A percentile compares a stretch with the other conserved stretches of the same genome.
phyloP scores from a whole-genome alignment of 2,329 filamentous ascomycete species.

The Diatrype stigma region DNA sequence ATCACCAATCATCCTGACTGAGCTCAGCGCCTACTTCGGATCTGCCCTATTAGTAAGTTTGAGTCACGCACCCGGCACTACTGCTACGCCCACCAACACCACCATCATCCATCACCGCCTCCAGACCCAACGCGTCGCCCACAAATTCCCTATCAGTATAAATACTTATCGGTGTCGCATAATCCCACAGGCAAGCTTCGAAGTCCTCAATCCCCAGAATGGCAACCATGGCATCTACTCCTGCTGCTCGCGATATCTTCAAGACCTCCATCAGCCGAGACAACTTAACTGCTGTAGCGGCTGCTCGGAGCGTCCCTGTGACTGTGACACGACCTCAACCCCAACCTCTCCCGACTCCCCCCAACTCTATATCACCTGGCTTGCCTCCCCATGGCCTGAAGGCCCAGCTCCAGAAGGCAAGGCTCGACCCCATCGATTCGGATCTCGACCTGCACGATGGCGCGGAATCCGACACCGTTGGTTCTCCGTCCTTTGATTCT shows the following conservation, averaged over 20 bases:
- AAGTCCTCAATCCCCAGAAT: constrained; percentile 48
- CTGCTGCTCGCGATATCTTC: constrained; percentile 64
- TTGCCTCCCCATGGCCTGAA: constrained; percentile 78
- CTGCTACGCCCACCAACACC: constrained; percentile 3
- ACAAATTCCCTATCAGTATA: constrained; percentile 3
- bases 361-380: constrained; percentile 89
- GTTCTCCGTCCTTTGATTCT: constrained; percentile 59
- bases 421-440: constrained; percentile 68
- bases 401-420: constrained; percentile 58
- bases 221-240: constrained; percentile 63
- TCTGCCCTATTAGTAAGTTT: constrained; percentile 22
- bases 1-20: constrained; percentile 11
- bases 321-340: constrained; percentile 60
- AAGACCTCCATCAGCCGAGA: constrained; percentile 59
- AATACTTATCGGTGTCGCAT: constrained; percentile 28
- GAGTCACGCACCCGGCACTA: constrained; percentile 27
- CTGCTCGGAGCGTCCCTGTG: constrained; percentile 57
- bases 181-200: constrained; percentile 37
- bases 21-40: constrained; percentile 29
- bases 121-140: constrained; percentile 17
- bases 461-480: constrained; percentile 42
- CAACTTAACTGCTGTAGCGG: constrained; percentile 70
- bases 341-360: constrained; percentile 77
- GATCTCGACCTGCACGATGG: constrained; percentile 81
- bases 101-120: constrained; percentile 7